phyloP scores from a whole-genome alignment of 768 basidiomycete genomes.

The Cystobasidium onofrii region DNA sequence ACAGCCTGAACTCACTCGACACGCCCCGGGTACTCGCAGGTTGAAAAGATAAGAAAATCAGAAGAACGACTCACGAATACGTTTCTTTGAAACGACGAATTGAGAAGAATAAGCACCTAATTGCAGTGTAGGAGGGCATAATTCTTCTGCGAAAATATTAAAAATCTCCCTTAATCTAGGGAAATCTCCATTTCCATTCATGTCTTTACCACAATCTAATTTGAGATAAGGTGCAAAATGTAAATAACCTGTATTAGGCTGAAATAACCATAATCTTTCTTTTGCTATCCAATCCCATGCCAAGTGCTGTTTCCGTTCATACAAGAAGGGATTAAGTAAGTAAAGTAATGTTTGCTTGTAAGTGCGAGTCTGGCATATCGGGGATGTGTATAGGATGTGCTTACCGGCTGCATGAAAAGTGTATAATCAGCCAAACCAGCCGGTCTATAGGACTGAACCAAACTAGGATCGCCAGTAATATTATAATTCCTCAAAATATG shows the following conservation, averaged over 20 bases:
- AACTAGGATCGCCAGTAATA: background rate
- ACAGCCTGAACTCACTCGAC: background rate
- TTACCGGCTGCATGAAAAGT: constrained; percentile 30
- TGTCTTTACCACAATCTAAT: constrained; percentile 41
- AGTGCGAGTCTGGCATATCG: too few relatives aligned
- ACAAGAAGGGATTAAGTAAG: too few relatives aligned
- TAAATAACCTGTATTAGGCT: constrained; percentile 26
- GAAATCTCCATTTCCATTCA: constrained; percentile 37
- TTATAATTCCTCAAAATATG: constrained; percentile 35
- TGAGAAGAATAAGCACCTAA: constrained; percentile 44
- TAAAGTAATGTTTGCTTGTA: too few relatives aligned
- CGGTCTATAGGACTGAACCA: background rate
- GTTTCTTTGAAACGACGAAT: constrained; percentile 42
- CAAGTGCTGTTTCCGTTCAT: constrained; percentile 19
- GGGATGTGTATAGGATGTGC: background rate
- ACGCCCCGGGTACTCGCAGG: too few relatives aligned
- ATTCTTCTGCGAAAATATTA: constrained; percentile 41
- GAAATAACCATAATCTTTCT: constrained; percentile 19
- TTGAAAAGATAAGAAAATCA: too few relatives aligned
- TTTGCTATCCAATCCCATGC: constrained; percentile 32
- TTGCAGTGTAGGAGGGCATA: constrained; percentile 37
- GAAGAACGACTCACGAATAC: constrained; percentile 35
- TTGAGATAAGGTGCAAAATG: constrained; percentile 27
- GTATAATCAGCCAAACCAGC: constrained; percentile 33
- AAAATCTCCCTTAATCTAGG: constrained; percentile 44